Base-by-base conservation (phyloP, 2,329 filamentous ascomycete species). In the Coleophoma eucalyptorum region DNA sequence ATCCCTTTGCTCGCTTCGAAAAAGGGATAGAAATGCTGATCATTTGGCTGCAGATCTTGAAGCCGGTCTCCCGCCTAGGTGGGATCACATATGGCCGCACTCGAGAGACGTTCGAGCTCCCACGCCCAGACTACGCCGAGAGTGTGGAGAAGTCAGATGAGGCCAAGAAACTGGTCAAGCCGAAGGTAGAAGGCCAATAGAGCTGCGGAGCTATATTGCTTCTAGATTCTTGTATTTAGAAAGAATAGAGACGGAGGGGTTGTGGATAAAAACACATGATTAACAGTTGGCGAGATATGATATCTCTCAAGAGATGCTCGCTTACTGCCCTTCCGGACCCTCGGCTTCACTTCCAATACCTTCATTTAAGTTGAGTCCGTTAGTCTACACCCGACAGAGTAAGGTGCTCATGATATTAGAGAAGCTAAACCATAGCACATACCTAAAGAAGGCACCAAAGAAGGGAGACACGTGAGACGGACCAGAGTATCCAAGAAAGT, bases 51-150 rank as follows among this genome's bases (percentile, higher is more conserved):
- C 46, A 85, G 71, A 77, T 95, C 8, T 70, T 97, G 50, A 81
- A 81, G 55, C 90, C 93, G 0, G 78, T 96, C 15, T 83, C 82
- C 56, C 81, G 93, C 35, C 63, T 97, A 20, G 93, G 93, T 21
- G 93, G 93, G 2, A 95, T 97, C 60, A 87, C 87, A 0, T 97
- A 96, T 66, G 87, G 79, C 0, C 78, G 91, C 41, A 73, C 80
- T 0, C 84, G 79, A 0, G 83, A 92, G 55, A 86, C 73, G 0
- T 71, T 90, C 21, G 91, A 96, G 73, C 69, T 96, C 20, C 81
- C 78, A 5, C 74, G 87, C 38, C 84, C 78, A 0, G 76, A 79
- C 54, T 86, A 61, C 47, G 54, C 57, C 11, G 59, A 60, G 32
- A 59, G 69, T 6, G 71, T 69, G 13, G 69, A 76, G 43, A 72